Percentiles rank a stretch among this genome's conserved stretches.
Evolutionary conservation across 2,329 filamentous ascomycete species (phyloP).

Genomic region (Monosporascus sp.): DNA sequence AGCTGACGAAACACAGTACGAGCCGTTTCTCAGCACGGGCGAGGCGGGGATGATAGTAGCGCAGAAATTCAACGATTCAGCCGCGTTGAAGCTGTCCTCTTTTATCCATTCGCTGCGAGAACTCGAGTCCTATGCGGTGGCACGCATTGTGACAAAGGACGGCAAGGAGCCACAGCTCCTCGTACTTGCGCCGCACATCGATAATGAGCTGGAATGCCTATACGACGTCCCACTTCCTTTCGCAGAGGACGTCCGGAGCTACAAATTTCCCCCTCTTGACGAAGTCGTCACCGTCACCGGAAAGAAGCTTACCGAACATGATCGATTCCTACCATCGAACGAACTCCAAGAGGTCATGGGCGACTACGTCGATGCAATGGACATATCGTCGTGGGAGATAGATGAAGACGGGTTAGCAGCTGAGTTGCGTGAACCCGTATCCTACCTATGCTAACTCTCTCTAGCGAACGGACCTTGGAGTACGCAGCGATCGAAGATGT

Average conservation of each 20-base stretch:
- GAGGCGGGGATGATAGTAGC: slow-evolving; percentile 73
- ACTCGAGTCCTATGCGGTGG: slow-evolving; percentile 78
- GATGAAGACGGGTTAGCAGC: slow-evolving; percentile 67
- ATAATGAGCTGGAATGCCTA: slow-evolving; percentile 75
- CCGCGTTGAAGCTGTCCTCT: slow-evolving; percentile 79
- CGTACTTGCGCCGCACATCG: slow-evolving; percentile 74
- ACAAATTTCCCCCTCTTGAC: slow-evolving; percentile 86
- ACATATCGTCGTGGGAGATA: slow-evolving; percentile 64
- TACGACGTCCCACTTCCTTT: slow-evolving; percentile 90
- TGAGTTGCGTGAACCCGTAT: not conserved
- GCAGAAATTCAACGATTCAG: slow-evolving; percentile 72
- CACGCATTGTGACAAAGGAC: slow-evolving; percentile 79
- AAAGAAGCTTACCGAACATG: slow-evolving; percentile 70
- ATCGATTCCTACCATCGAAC: slow-evolving; percentile 74
- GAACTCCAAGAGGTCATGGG: slow-evolving; percentile 78
- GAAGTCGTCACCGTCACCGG: slow-evolving; percentile 84
- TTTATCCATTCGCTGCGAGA: slow-evolving; percentile 84
- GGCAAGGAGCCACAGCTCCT: slow-evolving; percentile 72
- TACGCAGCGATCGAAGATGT: slow-evolving; percentile 75
- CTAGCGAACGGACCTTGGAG: slow-evolving; percentile 43
- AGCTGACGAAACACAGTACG: slow-evolving; percentile 52
- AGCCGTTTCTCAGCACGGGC: slow-evolving; percentile 81
- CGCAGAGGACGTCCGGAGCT: slow-evolving; percentile 84
- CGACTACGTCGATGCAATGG: slow-evolving; percentile 90
- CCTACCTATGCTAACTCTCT: slow-evolving; percentile 28